Base-by-base conservation (phyloP, 495 filamentous ascomycete genomes). In the Aspergillus nanangensis region DNA sequence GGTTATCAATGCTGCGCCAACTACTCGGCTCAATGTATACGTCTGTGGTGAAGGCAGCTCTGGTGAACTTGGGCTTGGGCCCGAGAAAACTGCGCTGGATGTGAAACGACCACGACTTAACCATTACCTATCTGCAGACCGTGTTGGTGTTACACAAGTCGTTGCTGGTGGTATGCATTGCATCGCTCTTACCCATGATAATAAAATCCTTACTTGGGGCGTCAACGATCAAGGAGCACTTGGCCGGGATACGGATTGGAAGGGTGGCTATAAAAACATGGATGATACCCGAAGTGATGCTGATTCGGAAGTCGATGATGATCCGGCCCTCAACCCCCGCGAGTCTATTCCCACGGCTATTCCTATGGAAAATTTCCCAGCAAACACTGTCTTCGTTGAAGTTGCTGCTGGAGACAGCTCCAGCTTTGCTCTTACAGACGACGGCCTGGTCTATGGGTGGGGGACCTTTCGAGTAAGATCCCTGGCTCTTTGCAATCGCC, bases 71-170 rank as follows among this genome's bases (percentile, higher is more conserved):
- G 83, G 83, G 27, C 70, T 87, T 17, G 83, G 83, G 23, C 64
- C 77, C 7, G 66, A 68, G 13, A 81, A 79, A 51, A 80, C 75
- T 32, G 73, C 75, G 11, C 76, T 81, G 42, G 79, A 82, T 41
- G 84, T 87, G 50, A 84, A 84, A 67, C 75, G 84, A 7, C 84
- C 84, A 18, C 80, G 84, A 47, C 61, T 84, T 31, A 86, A 88
- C 46, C 64, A 74, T 33, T 61, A 70, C 41, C 69, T 87, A 20
- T 52, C 63, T 27, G 72, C 81, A 11, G 75, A 81, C 34, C 68
- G 69, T 17, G 77, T 86, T 25, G 82, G 84, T 14, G 72, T 84
- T 38, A 79, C 84, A 4, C 73, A 80, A 42, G 48, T 86, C 22
- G 80, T 76, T 40, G 65, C 72, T 34, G 82, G 82, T 48, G 82